phyloP scores from a whole-genome alignment of 2,329 filamentous ascomycete species.

The Colletotrichum simmondsii region DNA sequence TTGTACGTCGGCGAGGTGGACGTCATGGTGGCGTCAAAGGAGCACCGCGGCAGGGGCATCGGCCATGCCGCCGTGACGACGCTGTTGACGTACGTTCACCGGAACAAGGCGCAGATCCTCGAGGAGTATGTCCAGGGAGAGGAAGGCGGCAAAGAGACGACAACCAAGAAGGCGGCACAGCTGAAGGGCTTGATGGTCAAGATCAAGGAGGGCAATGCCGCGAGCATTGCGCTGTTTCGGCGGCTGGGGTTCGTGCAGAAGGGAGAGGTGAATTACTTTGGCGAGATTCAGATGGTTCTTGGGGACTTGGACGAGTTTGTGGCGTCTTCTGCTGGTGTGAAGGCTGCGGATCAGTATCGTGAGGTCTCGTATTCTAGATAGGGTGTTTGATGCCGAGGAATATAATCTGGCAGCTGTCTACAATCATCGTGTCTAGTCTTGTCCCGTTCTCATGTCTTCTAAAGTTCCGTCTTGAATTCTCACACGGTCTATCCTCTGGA shows the following conservation, averaged over 20 bases:
- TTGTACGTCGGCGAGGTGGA: slow-evolving; percentile 77
- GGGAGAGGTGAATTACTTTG: slow-evolving; percentile 69
- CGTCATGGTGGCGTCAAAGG: slow-evolving; percentile 80
- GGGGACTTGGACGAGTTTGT: slow-evolving; percentile 38
- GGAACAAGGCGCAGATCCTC: slow-evolving; percentile 65
- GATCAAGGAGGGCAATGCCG: slow-evolving; percentile 66
- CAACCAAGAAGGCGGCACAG: not conserved
- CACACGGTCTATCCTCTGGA: not conserved
- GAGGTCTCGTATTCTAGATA: slow-evolving; percentile 26
- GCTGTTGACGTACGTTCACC: slow-evolving; percentile 76
- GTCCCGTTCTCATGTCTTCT: not conserved
- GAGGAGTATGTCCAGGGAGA: slow-evolving; percentile 49
- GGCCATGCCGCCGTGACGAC: slow-evolving; percentile 73
- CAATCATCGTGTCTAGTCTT: not conserved
- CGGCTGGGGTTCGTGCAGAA: slow-evolving; percentile 62
- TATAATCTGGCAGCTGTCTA: not conserved
- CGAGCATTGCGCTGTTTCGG: slow-evolving; percentile 62
- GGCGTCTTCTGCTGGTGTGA: slow-evolving; percentile 6
- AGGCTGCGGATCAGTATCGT: slow-evolving; percentile 13
- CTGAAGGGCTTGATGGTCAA: slow-evolving; percentile 67
- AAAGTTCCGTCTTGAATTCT: not conserved
- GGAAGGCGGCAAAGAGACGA: not conserved
- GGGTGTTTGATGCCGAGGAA: not conserved
- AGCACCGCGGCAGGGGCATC: slow-evolving; percentile 69
- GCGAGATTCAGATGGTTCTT: slow-evolving; percentile 65